These are phyloP conservation scores for Epichloe scottii DNA, from an alignment of 2,329 filamentous ascomycete genomes.

Conservation along the genomic window DNA sequence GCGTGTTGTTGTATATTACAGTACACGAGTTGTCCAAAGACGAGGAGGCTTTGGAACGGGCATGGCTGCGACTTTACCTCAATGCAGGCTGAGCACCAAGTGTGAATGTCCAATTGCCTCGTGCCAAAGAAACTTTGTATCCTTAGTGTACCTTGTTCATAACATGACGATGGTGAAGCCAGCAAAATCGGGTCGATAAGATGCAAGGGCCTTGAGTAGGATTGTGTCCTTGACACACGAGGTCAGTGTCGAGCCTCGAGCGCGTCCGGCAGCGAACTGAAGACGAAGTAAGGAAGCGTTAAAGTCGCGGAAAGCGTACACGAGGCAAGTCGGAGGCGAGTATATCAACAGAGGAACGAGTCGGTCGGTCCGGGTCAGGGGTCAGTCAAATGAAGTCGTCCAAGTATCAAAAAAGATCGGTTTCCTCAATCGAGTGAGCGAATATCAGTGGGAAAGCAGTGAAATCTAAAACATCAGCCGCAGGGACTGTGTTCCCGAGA, in stretches of 20 bases:
- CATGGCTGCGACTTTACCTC: conserved; percentile 37
- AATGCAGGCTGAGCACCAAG: neutral
- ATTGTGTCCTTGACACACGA: neutral
- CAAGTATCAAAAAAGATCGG: neutral
- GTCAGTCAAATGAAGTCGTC: conserved; percentile 3
- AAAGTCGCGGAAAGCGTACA: neutral
- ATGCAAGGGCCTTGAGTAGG: neutral
- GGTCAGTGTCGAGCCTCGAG: neutral
- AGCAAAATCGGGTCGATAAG: neutral
- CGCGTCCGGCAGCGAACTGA: neutral
- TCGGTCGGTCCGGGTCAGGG: neutral
- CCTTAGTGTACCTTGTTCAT: neutral
- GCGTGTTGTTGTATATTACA: conserved; percentile 63
- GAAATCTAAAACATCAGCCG: neutral
- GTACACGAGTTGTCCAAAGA: conserved; percentile 70
- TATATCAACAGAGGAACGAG: neutral
- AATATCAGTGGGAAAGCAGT: neutral
- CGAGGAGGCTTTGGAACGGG: conserved; percentile 55
- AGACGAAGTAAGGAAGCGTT: neutral
- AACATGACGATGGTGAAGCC: conserved; percentile 5
- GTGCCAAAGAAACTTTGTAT: neutral
- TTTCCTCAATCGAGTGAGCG: neutral
- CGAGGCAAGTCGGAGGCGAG: neutral
- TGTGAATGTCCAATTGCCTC: neutral
- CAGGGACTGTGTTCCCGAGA: neutral